These are phyloP conservation scores for Huntiella decipiens DNA, from an alignment of 2,329 filamentous ascomycete species.

Conservation along the genomic window DNA sequence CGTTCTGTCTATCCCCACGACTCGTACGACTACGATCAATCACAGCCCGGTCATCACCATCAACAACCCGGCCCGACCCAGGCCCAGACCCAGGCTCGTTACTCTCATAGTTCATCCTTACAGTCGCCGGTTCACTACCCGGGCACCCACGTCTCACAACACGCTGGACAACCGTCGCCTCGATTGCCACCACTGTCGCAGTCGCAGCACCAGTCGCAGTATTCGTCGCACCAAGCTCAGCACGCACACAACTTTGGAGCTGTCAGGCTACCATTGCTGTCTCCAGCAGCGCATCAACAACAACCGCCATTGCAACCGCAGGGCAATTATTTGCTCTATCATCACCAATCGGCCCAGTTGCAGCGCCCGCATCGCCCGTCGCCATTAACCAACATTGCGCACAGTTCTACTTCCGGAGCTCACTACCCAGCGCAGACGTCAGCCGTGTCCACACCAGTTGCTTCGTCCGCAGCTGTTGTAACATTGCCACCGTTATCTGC, in stretches of 20 bases:
- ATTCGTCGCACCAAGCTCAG: constrained; percentile 13
- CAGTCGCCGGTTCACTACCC: not conserved
- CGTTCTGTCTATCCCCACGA: constrained; percentile 7
- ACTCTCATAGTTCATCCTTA: not conserved
- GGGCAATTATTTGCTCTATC: constrained; percentile 10
- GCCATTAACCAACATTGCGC: constrained; percentile 1
- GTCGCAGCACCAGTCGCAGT: not conserved
- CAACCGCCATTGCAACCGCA: constrained; percentile 24
- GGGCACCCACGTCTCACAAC: constrained; percentile 6
- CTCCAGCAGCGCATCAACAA: constrained; percentile 14
- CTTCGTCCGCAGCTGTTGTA: constrained; percentile 20
- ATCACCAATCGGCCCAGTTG: constrained; percentile 15
- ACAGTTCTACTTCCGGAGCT: not conserved
- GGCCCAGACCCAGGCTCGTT: not conserved
- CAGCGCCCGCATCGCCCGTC: constrained; percentile 3
- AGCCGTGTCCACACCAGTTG: constrained; percentile 18
- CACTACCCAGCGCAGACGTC: constrained; percentile 3
- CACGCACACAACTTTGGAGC: constrained; percentile 16
- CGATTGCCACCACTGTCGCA: constrained; percentile 25
- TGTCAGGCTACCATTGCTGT: constrained; percentile 3
- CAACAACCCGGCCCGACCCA: constrained; percentile 1
- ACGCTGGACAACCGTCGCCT: constrained; percentile 18
- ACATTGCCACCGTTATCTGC: constrained; percentile 19
- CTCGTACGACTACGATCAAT: constrained; percentile 10
- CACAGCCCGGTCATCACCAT: constrained; percentile 1